A percentile compares a stretch with the other conserved stretches of the same genome.
Evolutionary conservation across 2,329 filamentous ascomycete genomes (phyloP).

Genomic region (Colletotrichum sidae): DNA sequence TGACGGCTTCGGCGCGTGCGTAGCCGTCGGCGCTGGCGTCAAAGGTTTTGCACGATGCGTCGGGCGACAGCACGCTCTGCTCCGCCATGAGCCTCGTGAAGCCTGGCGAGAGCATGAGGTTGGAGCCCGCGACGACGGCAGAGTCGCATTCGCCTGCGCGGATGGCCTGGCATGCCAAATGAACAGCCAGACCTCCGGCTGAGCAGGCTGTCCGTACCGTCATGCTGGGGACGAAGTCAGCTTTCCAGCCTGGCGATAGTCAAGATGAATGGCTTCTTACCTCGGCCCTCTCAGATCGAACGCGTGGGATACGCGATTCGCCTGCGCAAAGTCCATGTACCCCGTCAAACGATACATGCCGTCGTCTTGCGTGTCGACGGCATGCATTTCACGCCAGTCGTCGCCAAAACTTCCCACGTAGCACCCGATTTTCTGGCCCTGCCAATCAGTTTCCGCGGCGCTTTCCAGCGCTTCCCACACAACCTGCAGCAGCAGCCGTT

Average conservation of each 20-base stretch:
- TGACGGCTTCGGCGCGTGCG: slow-evolving; percentile 51
- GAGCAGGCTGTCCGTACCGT: slow-evolving; percentile 51
- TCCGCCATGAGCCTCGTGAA: slow-evolving; percentile 36
- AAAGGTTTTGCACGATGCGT: slow-evolving; percentile 46
- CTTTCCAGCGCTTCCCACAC: slow-evolving; percentile 46
- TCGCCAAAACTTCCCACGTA: slow-evolving; percentile 44
- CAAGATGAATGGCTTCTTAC: background rate
- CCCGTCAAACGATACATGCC: slow-evolving; percentile 35
- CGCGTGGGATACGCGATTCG: slow-evolving; percentile 40
- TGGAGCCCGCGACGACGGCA: slow-evolving; percentile 48
- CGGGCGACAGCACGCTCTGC: slow-evolving; percentile 42
- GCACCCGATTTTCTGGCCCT: slow-evolving; percentile 42
- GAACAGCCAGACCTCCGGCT: slow-evolving; percentile 44
- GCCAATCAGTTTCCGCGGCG: slow-evolving; percentile 42
- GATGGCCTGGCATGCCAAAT: slow-evolving; percentile 47
- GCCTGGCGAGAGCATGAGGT: slow-evolving; percentile 42
- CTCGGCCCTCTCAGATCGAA: slow-evolving; percentile 33
- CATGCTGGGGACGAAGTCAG: slow-evolving; percentile 41
- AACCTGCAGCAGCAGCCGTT: slow-evolving; percentile 46
- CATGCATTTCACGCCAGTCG: slow-evolving; percentile 41
- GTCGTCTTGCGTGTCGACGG: slow-evolving; percentile 29
- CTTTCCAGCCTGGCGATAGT: background rate
- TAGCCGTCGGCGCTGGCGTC: slow-evolving; percentile 58
- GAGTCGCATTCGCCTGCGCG: slow-evolving; percentile 41
- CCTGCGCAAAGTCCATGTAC: slow-evolving; percentile 38